phyloP scores from a whole-genome alignment of 2,329 filamentous ascomycete genomes.

The Trichophyton equinum region DNA sequence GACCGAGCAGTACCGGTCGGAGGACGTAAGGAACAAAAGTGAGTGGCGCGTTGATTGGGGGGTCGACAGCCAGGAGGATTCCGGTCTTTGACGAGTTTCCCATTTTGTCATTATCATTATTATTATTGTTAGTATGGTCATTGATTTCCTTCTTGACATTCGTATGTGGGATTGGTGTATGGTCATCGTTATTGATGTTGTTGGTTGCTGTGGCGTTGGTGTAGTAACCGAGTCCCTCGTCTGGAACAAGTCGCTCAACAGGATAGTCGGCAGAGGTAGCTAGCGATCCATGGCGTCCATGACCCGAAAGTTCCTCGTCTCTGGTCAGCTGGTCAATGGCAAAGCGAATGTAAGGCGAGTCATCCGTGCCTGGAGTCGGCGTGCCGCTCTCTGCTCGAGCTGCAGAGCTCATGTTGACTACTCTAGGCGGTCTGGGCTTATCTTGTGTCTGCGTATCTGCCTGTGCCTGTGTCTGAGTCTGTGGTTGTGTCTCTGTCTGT shows the following conservation, averaged over 20 bases:
- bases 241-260: slow-evolving; percentile 38
- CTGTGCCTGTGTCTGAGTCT: background rate
- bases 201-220: slow-evolving; percentile 11
- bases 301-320: slow-evolving; percentile 50
- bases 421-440: background rate
- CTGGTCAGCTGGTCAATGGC: slow-evolving; percentile 78
- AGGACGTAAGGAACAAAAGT: slow-evolving; percentile 61
- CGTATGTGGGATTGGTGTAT: no score
- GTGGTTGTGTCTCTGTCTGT: background rate
- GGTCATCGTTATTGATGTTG: background rate
- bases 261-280: slow-evolving; percentile 30
- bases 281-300: slow-evolving; percentile 39
- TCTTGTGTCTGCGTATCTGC: background rate
- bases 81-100: slow-evolving; percentile 21
- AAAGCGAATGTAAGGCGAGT: slow-evolving; percentile 78
- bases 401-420: slow-evolving; percentile 5
- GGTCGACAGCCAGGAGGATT: slow-evolving; percentile 38
- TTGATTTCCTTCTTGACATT: background rate
- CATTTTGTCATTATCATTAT: background rate
- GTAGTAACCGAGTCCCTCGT: slow-evolving; percentile 35
- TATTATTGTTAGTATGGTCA: background rate
- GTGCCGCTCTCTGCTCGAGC: slow-evolving; percentile 25
- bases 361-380: slow-evolving; percentile 65
- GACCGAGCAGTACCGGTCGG: slow-evolving; percentile 50
- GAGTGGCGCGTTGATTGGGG: slow-evolving; percentile 39